These are phyloP conservation scores for Lentinus tigrinus DNA, from an alignment of 768 basidiomycete species.

Conservation along the genomic window DNA sequence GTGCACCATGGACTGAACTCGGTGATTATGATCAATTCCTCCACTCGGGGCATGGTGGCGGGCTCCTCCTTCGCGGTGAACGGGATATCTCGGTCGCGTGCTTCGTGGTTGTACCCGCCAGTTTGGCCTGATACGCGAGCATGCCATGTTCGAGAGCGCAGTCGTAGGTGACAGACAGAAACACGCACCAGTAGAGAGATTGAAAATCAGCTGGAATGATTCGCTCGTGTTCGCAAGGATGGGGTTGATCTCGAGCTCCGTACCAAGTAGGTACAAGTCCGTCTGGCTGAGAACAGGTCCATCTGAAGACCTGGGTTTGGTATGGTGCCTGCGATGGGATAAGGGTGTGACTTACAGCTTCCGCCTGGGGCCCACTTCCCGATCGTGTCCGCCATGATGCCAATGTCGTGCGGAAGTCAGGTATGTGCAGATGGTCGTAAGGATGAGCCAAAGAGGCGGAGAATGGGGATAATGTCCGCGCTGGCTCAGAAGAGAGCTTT, in stretches of 20 bases:
- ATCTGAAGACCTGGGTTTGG: constrained; percentile 40
- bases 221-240: constrained; percentile 53
- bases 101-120: constrained; percentile 58
- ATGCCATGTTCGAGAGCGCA: neutral
- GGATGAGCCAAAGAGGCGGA: neutral
- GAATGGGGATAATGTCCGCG: no score
- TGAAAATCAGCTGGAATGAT: constrained; percentile 68
- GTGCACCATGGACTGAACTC: constrained; percentile 77
- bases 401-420: neutral
- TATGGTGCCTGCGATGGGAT: no score
- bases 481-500: no score
- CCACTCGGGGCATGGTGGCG: constrained; percentile 38
- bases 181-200: constrained; percentile 58
- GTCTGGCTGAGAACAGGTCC: constrained; percentile 79
- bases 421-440: neutral
- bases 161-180: neutral
- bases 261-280: constrained; percentile 71
- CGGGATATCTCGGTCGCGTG: constrained; percentile 58
- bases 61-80: constrained; percentile 41
- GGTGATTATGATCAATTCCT: constrained; percentile 36
- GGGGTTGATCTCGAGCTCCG: constrained; percentile 70
- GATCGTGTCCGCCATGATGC: constrained; percentile 16
- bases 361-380: constrained; percentile 24
- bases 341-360: constrained; percentile 16
- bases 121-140: constrained; percentile 46